phyloP scores from a whole-genome alignment of 108 stramenopile genomes.

The Skeletonema potamos region DNA sequence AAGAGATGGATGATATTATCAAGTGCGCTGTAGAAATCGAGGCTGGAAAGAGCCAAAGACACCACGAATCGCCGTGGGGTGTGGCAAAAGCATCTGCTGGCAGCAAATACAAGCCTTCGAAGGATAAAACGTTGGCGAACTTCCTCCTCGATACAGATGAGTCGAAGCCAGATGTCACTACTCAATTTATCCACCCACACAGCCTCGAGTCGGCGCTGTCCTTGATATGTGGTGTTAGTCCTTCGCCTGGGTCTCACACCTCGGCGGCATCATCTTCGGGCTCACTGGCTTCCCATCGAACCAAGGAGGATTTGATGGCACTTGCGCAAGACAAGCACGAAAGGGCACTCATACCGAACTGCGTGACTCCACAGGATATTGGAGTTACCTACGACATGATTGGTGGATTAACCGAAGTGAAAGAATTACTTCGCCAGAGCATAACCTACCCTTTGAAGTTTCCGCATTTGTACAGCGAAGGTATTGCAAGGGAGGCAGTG shows the following conservation, averaged over 20 bases:
- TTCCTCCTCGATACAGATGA: constrained; percentile 21
- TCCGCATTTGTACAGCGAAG: constrained; percentile 94
- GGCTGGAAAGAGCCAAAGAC: constrained; percentile 71
- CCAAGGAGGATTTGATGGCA: constrained; percentile 76
- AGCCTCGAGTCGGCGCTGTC: constrained; percentile 79
- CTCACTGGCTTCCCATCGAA: constrained; percentile 56
- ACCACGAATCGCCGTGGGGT: constrained; percentile 60
- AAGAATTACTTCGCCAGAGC: constrained; percentile 92
- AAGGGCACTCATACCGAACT: constrained; percentile 79
- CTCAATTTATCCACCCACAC: constrained; percentile 69
- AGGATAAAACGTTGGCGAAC: constrained; percentile 61
- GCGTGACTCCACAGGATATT: constrained; percentile 88
- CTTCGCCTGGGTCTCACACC: constrained; percentile 71
- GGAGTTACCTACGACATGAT: constrained; percentile 97
- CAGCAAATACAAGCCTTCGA: constrained; percentile 13
- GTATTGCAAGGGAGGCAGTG: constrained; percentile 90
- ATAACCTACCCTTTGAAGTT: constrained; percentile 96
- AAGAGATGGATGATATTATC: constrained; percentile 73
- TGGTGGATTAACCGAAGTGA: constrained; percentile 91
- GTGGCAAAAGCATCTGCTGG: constrained; percentile 26
- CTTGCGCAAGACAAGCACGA: constrained; percentile 93
- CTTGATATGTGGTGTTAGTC: constrained; percentile 70
- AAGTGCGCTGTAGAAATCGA: constrained; percentile 86
- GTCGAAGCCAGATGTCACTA: not conserved
- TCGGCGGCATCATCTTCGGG: constrained; percentile 50